phyloP scores from a whole-genome alignment of 495 filamentous ascomycete genomes.

The Cercophora newfieldiana region DNA sequence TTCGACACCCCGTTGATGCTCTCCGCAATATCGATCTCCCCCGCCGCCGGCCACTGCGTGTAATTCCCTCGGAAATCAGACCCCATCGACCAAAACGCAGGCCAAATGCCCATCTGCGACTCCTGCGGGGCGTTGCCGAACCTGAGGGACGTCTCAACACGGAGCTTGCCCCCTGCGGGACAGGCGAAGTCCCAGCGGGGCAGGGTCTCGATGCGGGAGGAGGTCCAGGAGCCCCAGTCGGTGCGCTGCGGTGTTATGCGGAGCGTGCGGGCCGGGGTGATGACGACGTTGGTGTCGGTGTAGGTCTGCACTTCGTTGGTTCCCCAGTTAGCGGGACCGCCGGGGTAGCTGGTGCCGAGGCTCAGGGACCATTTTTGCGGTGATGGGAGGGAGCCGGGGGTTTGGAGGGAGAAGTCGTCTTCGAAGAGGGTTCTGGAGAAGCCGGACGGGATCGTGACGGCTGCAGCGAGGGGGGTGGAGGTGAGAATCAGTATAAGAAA shows the following conservation, averaged over 20 bases:
- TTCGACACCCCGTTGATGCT: slow-evolving; percentile 41
- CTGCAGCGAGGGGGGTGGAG: background rate
- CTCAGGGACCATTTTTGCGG: slow-evolving; percentile 27
- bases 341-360: slow-evolving; percentile 33
- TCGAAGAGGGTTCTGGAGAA: slow-evolving; percentile 18
- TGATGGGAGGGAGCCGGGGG: slow-evolving; percentile 15
- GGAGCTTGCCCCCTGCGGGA: slow-evolving; percentile 33
- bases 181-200: slow-evolving; percentile 36
- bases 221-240: slow-evolving; percentile 39
- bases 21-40: slow-evolving; percentile 51
- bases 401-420: slow-evolving; percentile 21
- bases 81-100: slow-evolving; percentile 51
- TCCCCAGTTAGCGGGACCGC: slow-evolving; percentile 33
- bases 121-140: slow-evolving; percentile 34
- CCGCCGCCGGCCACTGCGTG: slow-evolving; percentile 42
- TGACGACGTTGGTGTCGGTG: slow-evolving; percentile 29
- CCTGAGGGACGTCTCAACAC: slow-evolving; percentile 40
- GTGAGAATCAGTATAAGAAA: background rate
- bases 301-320: slow-evolving; percentile 36
- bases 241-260: slow-evolving; percentile 23
- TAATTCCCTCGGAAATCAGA: slow-evolving; percentile 34
- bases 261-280: slow-evolving; percentile 23
- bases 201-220: slow-evolving; percentile 44
- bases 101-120: slow-evolving; percentile 50
- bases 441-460: slow-evolving; percentile 13